Conservation (phyloP, 306 rosid genomes). For the Trifolium dubium region DNA sequence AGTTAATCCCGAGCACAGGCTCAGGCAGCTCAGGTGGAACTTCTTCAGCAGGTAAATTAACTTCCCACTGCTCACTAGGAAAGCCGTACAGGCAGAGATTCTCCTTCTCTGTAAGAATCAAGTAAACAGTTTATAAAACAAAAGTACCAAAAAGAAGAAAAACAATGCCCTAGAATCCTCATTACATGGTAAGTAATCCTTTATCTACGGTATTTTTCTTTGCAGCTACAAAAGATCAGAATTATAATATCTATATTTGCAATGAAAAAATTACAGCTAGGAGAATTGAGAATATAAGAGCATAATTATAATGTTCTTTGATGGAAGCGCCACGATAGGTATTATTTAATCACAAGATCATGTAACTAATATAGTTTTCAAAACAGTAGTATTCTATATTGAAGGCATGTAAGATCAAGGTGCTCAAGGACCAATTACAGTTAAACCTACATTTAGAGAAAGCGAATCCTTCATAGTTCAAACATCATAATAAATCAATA, state of each 20-base stretch:
- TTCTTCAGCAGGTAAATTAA: constrained; percentile 96
- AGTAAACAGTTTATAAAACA: constrained; percentile 28
- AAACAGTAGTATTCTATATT: neutral
- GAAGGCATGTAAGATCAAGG: neutral
- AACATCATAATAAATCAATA: constrained; percentile 35
- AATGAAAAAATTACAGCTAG: constrained; percentile 5
- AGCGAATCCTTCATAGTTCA: neutral
- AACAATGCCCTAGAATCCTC: constrained; percentile 11
- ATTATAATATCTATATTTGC: constrained; percentile 10
- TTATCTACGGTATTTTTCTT: constrained; percentile 12
- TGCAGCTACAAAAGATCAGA: constrained; percentile 7
- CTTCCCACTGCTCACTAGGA: constrained; percentile 97
- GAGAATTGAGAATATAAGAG: constrained; percentile 1
- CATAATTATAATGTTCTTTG: neutral
- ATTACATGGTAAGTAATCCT: neutral
- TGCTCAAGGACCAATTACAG: constrained; percentile 13
- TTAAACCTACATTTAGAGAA: neutral
- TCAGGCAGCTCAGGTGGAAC: constrained; percentile 97
- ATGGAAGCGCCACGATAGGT: neutral
- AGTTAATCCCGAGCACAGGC: constrained; percentile 93
- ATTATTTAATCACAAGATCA: constrained; percentile 9
- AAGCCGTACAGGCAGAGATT: constrained; percentile 85
- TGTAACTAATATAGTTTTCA: neutral
- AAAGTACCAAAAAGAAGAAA: constrained; percentile 34
- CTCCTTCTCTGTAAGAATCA: constrained; percentile 78